Percentiles rank a stretch among this genome's conserved stretches.
Evolutionary conservation across 805 yeast genomes (phyloP).

Genomic region (Pichia ethanolica): DNA sequence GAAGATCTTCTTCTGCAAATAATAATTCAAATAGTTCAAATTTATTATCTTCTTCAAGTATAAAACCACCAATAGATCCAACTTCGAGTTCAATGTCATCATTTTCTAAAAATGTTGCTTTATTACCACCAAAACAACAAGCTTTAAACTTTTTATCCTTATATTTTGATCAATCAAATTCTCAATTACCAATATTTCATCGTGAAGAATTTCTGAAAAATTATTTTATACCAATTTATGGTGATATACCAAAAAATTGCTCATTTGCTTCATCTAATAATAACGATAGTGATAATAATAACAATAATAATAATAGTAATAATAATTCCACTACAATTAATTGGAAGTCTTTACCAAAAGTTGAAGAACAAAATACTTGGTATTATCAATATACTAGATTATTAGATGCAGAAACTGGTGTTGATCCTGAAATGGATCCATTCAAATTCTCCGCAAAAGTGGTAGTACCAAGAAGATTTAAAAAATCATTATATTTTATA

Average conservation of each 20-base stretch:
- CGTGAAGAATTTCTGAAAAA: slow-evolving; percentile 63
- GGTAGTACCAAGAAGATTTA: slow-evolving; percentile 40
- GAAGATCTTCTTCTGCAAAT: background rate
- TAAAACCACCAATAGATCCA: slow-evolving; percentile 7
- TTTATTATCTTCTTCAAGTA: background rate
- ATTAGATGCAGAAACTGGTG: slow-evolving; percentile 24
- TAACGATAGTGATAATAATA: too few relatives aligned
- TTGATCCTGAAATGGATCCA: slow-evolving; percentile 24
- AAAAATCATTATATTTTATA: slow-evolving; percentile 57
- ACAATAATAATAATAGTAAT: too few relatives aligned
- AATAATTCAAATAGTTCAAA: background rate
- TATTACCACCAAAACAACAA: slow-evolving; percentile 60
- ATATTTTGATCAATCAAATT: slow-evolving; percentile 72
- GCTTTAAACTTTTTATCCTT: slow-evolving; percentile 60
- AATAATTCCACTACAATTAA: slow-evolving; percentile 24
- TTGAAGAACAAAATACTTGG: slow-evolving; percentile 38
- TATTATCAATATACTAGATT: slow-evolving; percentile 33
- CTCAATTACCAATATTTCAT: slow-evolving; percentile 79
- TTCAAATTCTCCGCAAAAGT: slow-evolving; percentile 31
- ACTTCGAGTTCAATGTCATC: slow-evolving; percentile 6
- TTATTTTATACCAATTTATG: slow-evolving; percentile 76
- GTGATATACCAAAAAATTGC: slow-evolving; percentile 45
- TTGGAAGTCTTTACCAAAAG: slow-evolving; percentile 21
- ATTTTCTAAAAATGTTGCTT: slow-evolving; percentile 30
- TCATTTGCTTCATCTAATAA: slow-evolving; percentile 56